Base-by-base conservation (phyloP, 768 basidiomycete genomes). In the Naganishia vaughanmartiniae region DNA sequence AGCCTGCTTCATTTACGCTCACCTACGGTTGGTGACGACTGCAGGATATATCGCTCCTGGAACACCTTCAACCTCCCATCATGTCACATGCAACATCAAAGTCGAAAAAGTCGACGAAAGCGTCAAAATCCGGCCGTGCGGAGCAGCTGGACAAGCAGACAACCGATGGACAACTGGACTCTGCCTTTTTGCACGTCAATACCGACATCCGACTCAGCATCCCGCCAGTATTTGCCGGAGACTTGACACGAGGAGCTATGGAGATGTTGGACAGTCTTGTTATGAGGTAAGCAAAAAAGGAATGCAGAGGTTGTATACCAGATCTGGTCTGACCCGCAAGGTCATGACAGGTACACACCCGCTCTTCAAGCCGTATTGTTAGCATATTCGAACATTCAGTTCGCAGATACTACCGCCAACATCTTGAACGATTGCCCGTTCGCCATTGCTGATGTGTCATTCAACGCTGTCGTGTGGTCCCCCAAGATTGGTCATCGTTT, bases 221-320 rank as follows among this genome's bases (percentile, higher is more conserved):
- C 19, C 87, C 93, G 33, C 93, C 93, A 0, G 84, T 89, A 53
- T 95, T 92, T 79, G 86, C 90, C 19, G 85, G 83, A 53, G 86
- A 90, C 81, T 86, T 89, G n/a, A 83, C 85, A 12, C 83, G 81
- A 48, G 94, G 94, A 9, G 90, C 87, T 21, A 87, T 89, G 77
- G 92, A 97, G 82, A 88, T 93, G 87, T 83, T 97, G 21, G 93
- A 97, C 81, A 91, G 90, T 10, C 90, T 96, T 90, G 83, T 95
- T 17, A 95, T 97, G 94, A 88, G 91, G 94, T 93, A 77, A 75
- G 86, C 82, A 58, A 45, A 12, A 45, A 26, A 21, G 3, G 42
- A 42, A 66, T 11, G 31, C 21, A 42, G 42, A 42, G 14, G 21
- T n/a, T 24, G 46, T 57, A 28, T 57, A 42, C 56, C 36, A 68